Base-by-base conservation (phyloP, 176 grass and related monocot genomes). In the Zea luxurians region DNA sequence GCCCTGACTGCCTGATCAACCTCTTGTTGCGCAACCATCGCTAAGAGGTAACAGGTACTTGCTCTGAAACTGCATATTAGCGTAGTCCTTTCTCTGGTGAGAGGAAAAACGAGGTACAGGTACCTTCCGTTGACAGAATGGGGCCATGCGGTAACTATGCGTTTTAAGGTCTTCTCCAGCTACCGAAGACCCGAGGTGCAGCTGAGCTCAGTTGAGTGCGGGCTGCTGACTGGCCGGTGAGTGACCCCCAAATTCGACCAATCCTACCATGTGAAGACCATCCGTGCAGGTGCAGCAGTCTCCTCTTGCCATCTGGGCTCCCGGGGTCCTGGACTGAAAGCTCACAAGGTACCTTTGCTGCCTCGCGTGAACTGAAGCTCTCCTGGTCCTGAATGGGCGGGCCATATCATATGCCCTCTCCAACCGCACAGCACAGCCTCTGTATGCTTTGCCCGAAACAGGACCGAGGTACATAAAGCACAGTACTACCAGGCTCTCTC, bases 361-460 rank as follows among this genome's bases (percentile, higher is more conserved):
- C 67, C 66, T 61, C 21, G 76, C 64, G 38, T 37, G 65, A 80
- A 79, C 27, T 44, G 37, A 54, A 76, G 12, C 0, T 6, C 0
- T 6, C 37, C 10, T 70, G 47, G 37, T 21, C 55, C 55, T 58
- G 54, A 21, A 34, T 48, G 67, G 40, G 55, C 37, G 48, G 44
- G 53, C 64, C 49, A 52, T 18, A 55, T 8, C 27, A 27, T 27
- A 27, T 27, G 53, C 20, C 6, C 20, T 27, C 18, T 80, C n/a
- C 78, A 75, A 27, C 76, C 65, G 59, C 77, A 27, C 27, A 27
- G 13, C 13, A 17, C 57, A 4, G 52, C 53, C 61, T 74, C 8
- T 61, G 17, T 63, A 43, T 50, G 68, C 79, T 36, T 80, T 67
- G 70, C 49, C 44, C 50, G 34, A 54, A 66, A 37, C 83, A 8